phyloP scores from a whole-genome alignment of 805 yeast genomes.

The Kockiozyma suomiensis region DNA sequence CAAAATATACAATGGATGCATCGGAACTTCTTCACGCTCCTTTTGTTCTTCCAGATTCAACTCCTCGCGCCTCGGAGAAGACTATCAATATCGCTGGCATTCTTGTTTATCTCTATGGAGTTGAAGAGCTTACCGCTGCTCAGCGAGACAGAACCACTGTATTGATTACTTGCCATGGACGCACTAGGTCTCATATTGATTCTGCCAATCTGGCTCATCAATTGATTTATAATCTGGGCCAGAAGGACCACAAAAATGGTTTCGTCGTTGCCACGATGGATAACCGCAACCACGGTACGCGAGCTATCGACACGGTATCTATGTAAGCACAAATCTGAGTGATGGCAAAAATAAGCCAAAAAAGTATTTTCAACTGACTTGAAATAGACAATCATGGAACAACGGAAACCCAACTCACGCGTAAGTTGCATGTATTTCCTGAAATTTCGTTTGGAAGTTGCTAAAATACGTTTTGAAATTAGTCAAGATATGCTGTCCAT shows the following conservation, averaged over 20 bases:
- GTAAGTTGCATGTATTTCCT: slow-evolving; percentile 10
- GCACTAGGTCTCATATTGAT: slow-evolving; percentile 46
- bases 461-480: background rate
- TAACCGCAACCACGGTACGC: slow-evolving; percentile 58
- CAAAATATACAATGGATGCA: background rate
- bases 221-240: slow-evolving; percentile 41
- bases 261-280: slow-evolving; percentile 57
- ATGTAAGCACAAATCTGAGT: background rate
- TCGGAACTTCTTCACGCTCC: slow-evolving; percentile 2
- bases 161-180: slow-evolving; percentile 52
- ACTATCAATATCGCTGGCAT: slow-evolving; percentile 50
- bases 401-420: slow-evolving; percentile 54
- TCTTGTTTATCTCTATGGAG: slow-evolving; percentile 50
- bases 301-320: slow-evolving; percentile 40
- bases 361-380: too few relatives aligned
- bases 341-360: too few relatives aligned
- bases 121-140: slow-evolving; percentile 39
- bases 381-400: slow-evolving; percentile 52
- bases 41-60: slow-evolving; percentile 25
- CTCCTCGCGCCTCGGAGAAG: slow-evolving; percentile 27
- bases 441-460: background rate
- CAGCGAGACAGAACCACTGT: slow-evolving; percentile 43
- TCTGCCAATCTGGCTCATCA: slow-evolving; percentile 49
- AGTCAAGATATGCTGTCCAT: slow-evolving; percentile 52
- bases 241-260: slow-evolving; percentile 26